Evolutionary conservation across 257 asterid species (phyloP), one percentile per base, ranked within the genome.

Genomic region (Phtheirospermum japonicum): DNA sequence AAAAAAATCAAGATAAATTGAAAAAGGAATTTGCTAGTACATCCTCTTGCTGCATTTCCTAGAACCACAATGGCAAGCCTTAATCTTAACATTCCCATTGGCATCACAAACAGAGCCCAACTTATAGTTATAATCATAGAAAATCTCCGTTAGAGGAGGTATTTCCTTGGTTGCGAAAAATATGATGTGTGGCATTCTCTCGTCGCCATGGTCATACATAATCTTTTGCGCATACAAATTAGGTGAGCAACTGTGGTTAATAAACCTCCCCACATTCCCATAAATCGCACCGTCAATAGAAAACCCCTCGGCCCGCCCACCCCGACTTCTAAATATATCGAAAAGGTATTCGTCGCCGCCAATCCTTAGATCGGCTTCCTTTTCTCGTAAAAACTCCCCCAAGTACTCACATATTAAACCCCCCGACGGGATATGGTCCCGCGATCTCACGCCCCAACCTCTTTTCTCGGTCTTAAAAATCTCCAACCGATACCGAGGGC

Each of bases 401-500:
- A 75, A 20, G 43, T 92, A 92, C 59, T 92, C 95, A 54, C 97
- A 89, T 39, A 92, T 75, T 64, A 92, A 92, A 53, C 83, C 79
- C 56, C 97, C 97, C 0, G 83, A 71, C 23, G 83, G 49, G 53
- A 92, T 83, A 8, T 50, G 70, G 66, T 70, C 36, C 1, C 75
- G 63, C 1, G 95, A 81, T 67, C 98, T 80, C 4, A 92, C 86
- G 6, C 98, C 97, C 95, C 97, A 92, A 42, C 98, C 97, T 70
- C 86, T 81, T 2, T 69, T 43, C 45, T 69, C 32, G 2, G 97
- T 92, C 70, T 83, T 88, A 61, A 92, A 92, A 61, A 92, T 75
- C 74, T 88, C 95, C 55, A 92, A 75, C 6, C 61, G 80, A 45
- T 72, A 20, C 53, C 63, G 59, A 28, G 70, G 79, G 31, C 95